Conservation (phyloP, 2,329 filamentous ascomycete genomes). For the Aspergillaceae sp. region DNA sequence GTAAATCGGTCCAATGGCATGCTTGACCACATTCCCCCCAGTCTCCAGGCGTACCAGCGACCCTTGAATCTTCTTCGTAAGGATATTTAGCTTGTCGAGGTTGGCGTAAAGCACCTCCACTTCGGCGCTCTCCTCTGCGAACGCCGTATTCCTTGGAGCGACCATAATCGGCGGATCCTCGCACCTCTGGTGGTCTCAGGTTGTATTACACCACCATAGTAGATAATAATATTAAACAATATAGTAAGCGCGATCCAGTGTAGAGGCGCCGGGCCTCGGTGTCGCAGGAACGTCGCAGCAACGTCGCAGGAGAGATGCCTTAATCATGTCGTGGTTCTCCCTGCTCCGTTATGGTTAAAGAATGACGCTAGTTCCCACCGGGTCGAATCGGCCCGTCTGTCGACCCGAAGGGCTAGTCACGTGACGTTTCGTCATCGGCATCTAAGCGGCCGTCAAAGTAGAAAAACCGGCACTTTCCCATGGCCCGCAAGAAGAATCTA, state of each 20-base stretch:
- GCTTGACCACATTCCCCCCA: constrained; percentile 81
- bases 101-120: constrained; percentile 59
- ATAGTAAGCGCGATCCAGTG: neutral
- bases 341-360: constrained; percentile 5
- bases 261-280: constrained; percentile 17
- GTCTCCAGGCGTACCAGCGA: constrained; percentile 75
- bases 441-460: constrained; percentile 1
- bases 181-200: neutral
- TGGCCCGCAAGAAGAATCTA: too few relatives aligned
- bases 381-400: constrained; percentile 12
- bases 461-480: neutral
- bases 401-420: constrained; percentile 8
- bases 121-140: constrained; percentile 59
- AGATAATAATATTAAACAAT: neutral
- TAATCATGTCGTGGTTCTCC: neutral
- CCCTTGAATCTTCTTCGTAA: constrained; percentile 92
- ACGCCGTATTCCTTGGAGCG: constrained; percentile 47
- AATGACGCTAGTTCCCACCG: constrained; percentile 14
- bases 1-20: constrained; percentile 86
- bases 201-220: neutral
- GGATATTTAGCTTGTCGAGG: constrained; percentile 82
- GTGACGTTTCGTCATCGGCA: constrained; percentile 22
- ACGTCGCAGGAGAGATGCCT: neutral
- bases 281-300: constrained; percentile 4
- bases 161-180: constrained; percentile 37